Evolutionary conservation across 768 basidiomycete genomes (phyloP), one percentile per base, ranked within the genome.

Genomic region (Xanthoconium purpureum): DNA sequence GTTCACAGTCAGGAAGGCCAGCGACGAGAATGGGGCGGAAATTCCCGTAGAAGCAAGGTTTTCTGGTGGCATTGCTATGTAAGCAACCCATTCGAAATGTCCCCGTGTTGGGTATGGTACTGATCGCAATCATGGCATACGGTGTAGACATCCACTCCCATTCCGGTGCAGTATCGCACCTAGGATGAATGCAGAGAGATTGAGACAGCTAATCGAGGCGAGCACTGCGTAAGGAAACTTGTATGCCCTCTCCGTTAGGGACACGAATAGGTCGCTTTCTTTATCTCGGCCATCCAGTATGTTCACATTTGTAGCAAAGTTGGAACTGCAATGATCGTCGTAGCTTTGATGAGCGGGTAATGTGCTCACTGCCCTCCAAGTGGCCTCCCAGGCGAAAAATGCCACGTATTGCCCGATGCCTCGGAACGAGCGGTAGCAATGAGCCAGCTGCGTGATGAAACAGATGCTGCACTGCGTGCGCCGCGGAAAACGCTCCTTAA

Each of bases 21-120:
- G 29, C 18, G 67, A 69, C 37, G 61, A 55, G 30, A 43, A 54
- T 38, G 69, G 66, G 6, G 37, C 42, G 10, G 61, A 68, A 24
- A 61, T 68, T 6, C 57, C 60, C 3, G 29, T 68, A 3, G 58
- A 71, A 46, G 30, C 51, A 6, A 57, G 10, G 17, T 60, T 55
- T 15, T 37, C 50, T 4, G 47, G 6, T 11, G 50, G 56, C 8
- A 3, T 63, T 17, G 15, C 45, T 13, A 38, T 43, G 66, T 70
- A 40, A 57, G 66, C 48, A 30, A 33, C 36, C 5, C 18, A 13
- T 8, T n/a, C 5, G 10, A 28, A 12, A 14, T n/a, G 28, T 36
- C 0, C 7, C 7, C 9, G 12, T 13, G 8, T 9, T 14, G 13
- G 7, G 13, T 14, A 0, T 42, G 12, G 43, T 39, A 11, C 48